Percentiles rank a stretch among this genome's conserved stretches.
Evolutionary conservation across 2,329 filamentous ascomycete genomes (phyloP).

Genomic region (Cladobotryum mycophilum): DNA sequence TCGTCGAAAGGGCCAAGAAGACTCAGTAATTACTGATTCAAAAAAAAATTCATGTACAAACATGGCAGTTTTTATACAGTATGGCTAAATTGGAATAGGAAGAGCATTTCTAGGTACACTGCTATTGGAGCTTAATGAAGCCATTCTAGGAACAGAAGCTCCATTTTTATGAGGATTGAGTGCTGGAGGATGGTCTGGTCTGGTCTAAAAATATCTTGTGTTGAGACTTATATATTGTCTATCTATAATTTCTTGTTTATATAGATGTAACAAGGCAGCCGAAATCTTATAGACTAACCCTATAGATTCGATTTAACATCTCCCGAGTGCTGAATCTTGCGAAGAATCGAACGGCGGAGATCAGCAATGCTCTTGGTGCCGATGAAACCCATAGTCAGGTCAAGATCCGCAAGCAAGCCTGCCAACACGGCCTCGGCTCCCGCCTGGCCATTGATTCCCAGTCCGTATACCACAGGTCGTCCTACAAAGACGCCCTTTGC

Average conservation of each 20-base stretch:
- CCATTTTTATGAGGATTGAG: too few relatives aligned
- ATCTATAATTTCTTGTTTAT: too few relatives aligned
- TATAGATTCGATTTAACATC: constrained; percentile 28
- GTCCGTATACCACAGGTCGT: constrained; percentile 31
- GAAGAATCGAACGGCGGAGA: constrained; percentile 28
- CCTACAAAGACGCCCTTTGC: constrained; percentile 39
- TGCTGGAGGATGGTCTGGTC: too few relatives aligned
- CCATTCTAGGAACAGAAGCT: too few relatives aligned
- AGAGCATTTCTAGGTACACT: too few relatives aligned
- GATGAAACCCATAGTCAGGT: constrained; percentile 49
- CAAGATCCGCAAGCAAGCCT: constrained; percentile 35
- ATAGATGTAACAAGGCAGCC: too few relatives aligned
- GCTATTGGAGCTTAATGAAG: too few relatives aligned
- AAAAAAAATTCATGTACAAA: neutral
- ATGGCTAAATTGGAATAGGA: too few relatives aligned
- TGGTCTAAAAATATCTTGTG: too few relatives aligned
- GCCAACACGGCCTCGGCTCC: constrained; percentile 51
- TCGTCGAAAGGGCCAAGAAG: constrained; percentile 27
- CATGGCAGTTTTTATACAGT: neutral
- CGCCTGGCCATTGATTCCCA: constrained; percentile 29
- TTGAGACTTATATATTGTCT: too few relatives aligned
- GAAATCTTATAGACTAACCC: neutral
- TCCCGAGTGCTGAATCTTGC: constrained; percentile 26
- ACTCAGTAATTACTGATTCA: constrained; percentile 16
- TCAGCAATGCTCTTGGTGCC: constrained; percentile 41